Evolutionary conservation across 345 rosid species (phyloP).

Genomic region (Arabidopsis suecica): DNA sequence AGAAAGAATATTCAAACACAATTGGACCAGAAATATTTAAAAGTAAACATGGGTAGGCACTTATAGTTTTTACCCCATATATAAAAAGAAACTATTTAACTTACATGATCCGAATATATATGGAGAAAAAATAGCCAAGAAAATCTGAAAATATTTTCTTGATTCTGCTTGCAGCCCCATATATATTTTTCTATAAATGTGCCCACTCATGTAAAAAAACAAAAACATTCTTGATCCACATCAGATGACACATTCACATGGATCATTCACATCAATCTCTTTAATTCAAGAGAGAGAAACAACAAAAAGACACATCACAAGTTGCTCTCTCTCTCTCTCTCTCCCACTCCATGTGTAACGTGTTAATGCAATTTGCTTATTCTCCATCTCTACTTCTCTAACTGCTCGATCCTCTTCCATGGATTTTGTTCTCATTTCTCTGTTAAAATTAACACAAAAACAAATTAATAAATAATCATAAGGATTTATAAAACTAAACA

Average conservation of each 20-base stretch:
- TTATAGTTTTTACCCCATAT: conserved; percentile 24
- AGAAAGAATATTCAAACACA: conserved; percentile 42
- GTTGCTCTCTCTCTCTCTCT: conserved; percentile 36
- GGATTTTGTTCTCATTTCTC: conserved; percentile 35
- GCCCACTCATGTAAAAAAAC: conserved; percentile 43
- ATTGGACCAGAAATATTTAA: conserved; percentile 27
- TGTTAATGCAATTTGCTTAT: conserved; percentile 38
- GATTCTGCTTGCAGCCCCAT: conserved; percentile 44
- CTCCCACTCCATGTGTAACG: conserved; percentile 44
- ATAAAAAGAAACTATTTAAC: conserved; percentile 32
- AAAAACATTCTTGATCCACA: conserved; percentile 43
- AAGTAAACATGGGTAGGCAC: conserved; percentile 40
- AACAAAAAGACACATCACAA: conserved; percentile 48
- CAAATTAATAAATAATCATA: not conserved
- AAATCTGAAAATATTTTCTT: conserved; percentile 43
- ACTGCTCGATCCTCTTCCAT: conserved; percentile 31
- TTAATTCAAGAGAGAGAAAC: conserved; percentile 41
- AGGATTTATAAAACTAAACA: not conserved
- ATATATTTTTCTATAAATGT: conserved; percentile 34
- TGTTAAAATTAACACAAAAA: conserved; percentile 17
- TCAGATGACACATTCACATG: conserved; percentile 50
- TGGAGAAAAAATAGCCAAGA: conserved; percentile 37
- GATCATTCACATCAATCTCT: conserved; percentile 45
- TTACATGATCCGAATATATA: conserved; percentile 5
- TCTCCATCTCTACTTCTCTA: conserved; percentile 40